Base-by-base conservation (phyloP, 2,329 filamentous ascomycete genomes). In the Tolypocladium ophioglossoides region DNA sequence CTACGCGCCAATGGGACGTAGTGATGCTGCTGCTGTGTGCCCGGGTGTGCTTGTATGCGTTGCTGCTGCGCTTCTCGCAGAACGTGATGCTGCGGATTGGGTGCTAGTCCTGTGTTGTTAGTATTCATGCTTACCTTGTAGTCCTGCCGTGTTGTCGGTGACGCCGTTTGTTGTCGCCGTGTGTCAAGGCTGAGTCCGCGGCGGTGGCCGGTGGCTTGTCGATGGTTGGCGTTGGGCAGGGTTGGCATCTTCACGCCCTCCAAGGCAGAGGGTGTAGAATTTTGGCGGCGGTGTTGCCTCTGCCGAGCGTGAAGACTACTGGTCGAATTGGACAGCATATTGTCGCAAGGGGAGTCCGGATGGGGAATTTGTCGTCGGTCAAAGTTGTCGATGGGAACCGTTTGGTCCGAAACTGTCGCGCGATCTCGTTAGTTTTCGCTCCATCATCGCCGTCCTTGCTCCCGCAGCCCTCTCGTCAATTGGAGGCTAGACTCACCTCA, bases 41-140 rank as follows among this genome's bases (percentile, higher is more conserved):
- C 85, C 83, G 86, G 86, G 83, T 87, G 84, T 82, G 82, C 82
- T 80, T 72, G 70, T 59, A 84, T 80, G 81, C 83, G 83, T 78
- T 91, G 88, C 85, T 89, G 84, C 83, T 92, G 89, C 84, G 86
- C 81, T 88, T 89, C 87, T 86, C 86, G 87, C 85, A 90, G 81
- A 75, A 83, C 79, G 54, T 64, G 62, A 81, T 90, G 86, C 82
- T 91, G 87, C 80, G 76, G 75, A 63, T 58, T 62, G 57, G 60
- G 74, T 74, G 79, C 64, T 76, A 76, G 72, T 79, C 75, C 75
- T 77, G 74, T 69, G 68, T 75, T 70, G 74, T 78, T 82, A 74
- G 75, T 78, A 70, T 66, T 63, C 61, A 71, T 77, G 74, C 76
- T 78, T 77, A 79, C 74, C 74, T 68, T 66, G 53, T 63, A 62